Conservation (phyloP, 1,139 yeast genomes). For the Yamadazyma buinensis region DNA sequence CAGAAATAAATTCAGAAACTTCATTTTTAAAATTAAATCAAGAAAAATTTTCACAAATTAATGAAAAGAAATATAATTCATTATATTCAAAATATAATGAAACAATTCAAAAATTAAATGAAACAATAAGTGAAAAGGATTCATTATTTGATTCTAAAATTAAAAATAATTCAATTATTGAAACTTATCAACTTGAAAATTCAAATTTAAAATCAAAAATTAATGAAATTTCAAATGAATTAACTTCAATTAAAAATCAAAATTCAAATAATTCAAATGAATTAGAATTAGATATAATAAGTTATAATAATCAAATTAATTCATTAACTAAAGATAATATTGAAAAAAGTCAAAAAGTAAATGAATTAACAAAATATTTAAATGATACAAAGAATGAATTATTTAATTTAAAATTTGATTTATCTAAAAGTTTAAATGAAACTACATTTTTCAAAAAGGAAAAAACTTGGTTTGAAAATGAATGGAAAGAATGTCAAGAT, state of each 20-base stretch:
- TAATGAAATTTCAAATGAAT: conserved; percentile 15
- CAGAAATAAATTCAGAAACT: conserved; percentile 48
- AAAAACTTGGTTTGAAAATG: conserved; percentile 48
- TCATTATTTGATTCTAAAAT: conserved; percentile 22
- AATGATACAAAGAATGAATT: conserved; percentile 35
- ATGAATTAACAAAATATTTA: conserved; percentile 34
- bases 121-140: conserved; percentile 25
- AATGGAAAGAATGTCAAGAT: conserved; percentile 35
- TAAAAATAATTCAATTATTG: conserved; percentile 9
- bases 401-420: conserved; percentile 38
- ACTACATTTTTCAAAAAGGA: conserved; percentile 31
- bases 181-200: conserved; percentile 20
- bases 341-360: conserved; percentile 38
- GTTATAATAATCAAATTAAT: conserved; percentile 51
- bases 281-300: conserved; percentile 39
- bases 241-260: conserved; percentile 13
- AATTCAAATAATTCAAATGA: conserved; percentile 5
- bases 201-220: conserved; percentile 19
- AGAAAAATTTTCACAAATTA: conserved; percentile 48
- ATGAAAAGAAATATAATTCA: conserved; percentile 18
- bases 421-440: conserved; percentile 39
- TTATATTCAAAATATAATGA: conserved; percentile 24
- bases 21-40: conserved; percentile 48
- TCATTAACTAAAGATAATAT: conserved; percentile 47
- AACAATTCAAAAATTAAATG: conserved; percentile 23